A percentile compares a stretch with the other conserved stretches of the same genome.
Evolutionary conservation across 2,329 filamentous ascomycete genomes (phyloP).

Genomic region (Hymenoscyphus scutula): DNA sequence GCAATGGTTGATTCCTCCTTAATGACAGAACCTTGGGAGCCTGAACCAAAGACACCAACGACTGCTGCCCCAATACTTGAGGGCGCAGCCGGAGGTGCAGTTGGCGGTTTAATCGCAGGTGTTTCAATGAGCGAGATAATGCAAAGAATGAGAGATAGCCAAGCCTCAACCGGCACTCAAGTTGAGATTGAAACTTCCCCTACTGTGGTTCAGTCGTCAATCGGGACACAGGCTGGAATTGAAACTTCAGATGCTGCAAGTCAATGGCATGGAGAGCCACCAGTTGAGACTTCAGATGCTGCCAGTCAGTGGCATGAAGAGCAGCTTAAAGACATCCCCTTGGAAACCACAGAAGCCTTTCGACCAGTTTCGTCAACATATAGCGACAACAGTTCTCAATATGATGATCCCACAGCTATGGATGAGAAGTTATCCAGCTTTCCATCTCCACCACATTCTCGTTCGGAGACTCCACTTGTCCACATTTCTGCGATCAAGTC

Average conservation of each 20-base stretch:
- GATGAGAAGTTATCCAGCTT: slow-evolving; percentile 53
- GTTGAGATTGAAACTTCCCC: slow-evolving; percentile 2
- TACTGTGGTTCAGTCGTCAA: slow-evolving; percentile 28
- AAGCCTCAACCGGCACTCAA: slow-evolving; percentile 24
- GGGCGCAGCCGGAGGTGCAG: slow-evolving; percentile 16
- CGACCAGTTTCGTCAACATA: slow-evolving; percentile 50
- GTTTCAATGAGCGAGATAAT: slow-evolving; percentile 18
- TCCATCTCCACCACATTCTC: slow-evolving; percentile 50
- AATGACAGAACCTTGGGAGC: slow-evolving; percentile 58
- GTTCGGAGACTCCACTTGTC: slow-evolving; percentile 31
- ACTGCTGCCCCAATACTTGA: slow-evolving; percentile 23
- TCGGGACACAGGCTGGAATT: slow-evolving; percentile 7
- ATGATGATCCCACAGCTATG: slow-evolving; percentile 48
- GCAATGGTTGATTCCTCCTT: slow-evolving; percentile 58
- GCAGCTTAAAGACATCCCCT: slow-evolving; percentile 19
- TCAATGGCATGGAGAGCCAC: slow-evolving; percentile 9
- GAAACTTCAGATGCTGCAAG: slow-evolving; percentile 17
- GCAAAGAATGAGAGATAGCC: slow-evolving; percentile 29
- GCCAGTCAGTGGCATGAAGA: slow-evolving; percentile 35
- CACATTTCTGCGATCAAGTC: slow-evolving; percentile 4
- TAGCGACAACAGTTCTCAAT: slow-evolving; percentile 53
- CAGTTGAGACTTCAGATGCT: slow-evolving; percentile 30
- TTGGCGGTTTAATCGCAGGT: slow-evolving; percentile 23
- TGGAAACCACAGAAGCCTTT: slow-evolving; percentile 29
- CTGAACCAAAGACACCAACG: slow-evolving; percentile 31